Evolutionary conservation across 106 monocot genomes (phyloP), one percentile per base, ranked within the genome.

Genomic region (Dioscorea zingiberensis): DNA sequence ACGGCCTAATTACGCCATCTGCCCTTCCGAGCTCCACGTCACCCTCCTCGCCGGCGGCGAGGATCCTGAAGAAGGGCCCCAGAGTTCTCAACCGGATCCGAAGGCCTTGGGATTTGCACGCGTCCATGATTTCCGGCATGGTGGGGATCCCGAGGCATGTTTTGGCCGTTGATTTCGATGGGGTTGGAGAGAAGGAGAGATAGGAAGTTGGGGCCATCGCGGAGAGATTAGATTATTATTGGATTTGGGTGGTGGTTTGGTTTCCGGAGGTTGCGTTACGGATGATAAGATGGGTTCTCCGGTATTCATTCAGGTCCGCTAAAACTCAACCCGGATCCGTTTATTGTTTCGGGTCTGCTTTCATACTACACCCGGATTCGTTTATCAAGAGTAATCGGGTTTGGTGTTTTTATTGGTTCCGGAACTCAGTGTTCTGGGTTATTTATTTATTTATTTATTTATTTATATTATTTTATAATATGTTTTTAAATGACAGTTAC

Each of bases 1-100:
- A 87, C 49, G 72, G 58, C 55, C 84, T 25, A 60, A 87, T 69
- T 7, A 76, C 70, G 15, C 89, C 89, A 57, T 82, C 79, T 18
- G 75, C 81, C 64, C 69, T 73, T 23, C 89, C 85, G 29, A 85
- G 62, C 69, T 82, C 79, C 51, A 2, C 25, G 25, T 60, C 81
- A 21, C 21, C 7, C 21, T 19, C 2, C 21, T 27, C 69, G 15
- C 28, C 62, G 51, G 53, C 25, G n/a, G 69, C 77, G 10, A 48
- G 65, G 48, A 81, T 73, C 25, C 73, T 71, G 67, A 81, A 84
- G 81, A 88, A 88, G 23, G 88, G 88, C 22, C 88, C 88, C 9
- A 79, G 10, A 8, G 75, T 71, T 11, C 29, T 64, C 48, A 88
- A 81, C 17, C 65, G 59, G 54, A 88, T 46, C 29, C 47, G 51